These are phyloP conservation scores for Ploettnerulaceae sp. DNA, from an alignment of 2,329 filamentous ascomycete genomes.

Conservation along the genomic window DNA sequence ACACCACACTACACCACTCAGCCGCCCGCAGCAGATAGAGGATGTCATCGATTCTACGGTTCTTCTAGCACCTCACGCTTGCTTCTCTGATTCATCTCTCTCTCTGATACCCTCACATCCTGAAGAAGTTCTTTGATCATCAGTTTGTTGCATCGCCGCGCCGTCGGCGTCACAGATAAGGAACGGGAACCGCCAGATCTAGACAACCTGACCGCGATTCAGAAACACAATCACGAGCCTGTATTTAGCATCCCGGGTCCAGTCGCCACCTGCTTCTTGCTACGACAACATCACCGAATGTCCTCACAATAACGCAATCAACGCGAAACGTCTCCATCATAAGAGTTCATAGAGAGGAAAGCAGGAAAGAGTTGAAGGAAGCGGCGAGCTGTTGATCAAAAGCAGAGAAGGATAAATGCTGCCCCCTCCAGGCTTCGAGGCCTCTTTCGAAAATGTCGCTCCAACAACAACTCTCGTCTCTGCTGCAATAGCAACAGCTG, in stretches of 20 bases:
- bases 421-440: slow-evolving; percentile 30
- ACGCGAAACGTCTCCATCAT: too few relatives aligned
- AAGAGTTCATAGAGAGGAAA: background rate
- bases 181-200: too few relatives aligned
- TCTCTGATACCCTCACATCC: background rate
- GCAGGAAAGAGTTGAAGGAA: background rate
- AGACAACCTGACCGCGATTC: slow-evolving; percentile 4
- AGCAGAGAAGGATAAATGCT: slow-evolving; percentile 21
- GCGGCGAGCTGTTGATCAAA: background rate
- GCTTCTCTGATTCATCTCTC: background rate
- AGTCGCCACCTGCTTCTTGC: too few relatives aligned
- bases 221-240: too few relatives aligned
- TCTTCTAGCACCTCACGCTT: background rate
- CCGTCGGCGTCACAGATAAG: slow-evolving; percentile 10
- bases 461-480: slow-evolving; percentile 21
- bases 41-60: slow-evolving; percentile 10
- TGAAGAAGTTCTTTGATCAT: slow-evolving; percentile 2
- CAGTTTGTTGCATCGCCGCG: background rate
- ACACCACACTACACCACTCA: background rate
- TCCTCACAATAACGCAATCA: too few relatives aligned
- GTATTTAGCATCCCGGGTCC: too few relatives aligned
- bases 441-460: slow-evolving; percentile 25
- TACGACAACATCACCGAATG: slow-evolving; percentile 1
- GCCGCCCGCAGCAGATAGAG: slow-evolving; percentile 11
- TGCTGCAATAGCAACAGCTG: slow-evolving; percentile 24